Evolutionary conservation across 139 green algal species (phyloP).

Genomic region (Auxenochlorella protothecoides): DNA sequence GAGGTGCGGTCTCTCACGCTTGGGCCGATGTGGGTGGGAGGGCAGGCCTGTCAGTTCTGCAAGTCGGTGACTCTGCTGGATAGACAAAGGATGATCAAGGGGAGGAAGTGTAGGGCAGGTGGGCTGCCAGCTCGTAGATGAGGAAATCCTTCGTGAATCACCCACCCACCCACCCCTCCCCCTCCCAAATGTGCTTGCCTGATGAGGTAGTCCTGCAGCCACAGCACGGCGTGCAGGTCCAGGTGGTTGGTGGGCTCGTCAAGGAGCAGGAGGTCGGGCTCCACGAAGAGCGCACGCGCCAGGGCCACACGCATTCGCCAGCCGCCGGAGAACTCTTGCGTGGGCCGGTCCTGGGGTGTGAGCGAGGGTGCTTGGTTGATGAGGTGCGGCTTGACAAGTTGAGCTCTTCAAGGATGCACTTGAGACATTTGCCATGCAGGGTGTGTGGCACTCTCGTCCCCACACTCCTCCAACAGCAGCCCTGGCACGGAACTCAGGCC

Average conservation of each 20-base stretch:
- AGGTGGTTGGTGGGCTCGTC: conserved; percentile 82
- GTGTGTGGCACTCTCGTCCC: too few relatives aligned
- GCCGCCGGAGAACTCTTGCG: conserved; percentile 61
- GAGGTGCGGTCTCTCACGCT: too few relatives aligned
- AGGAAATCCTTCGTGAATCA: background rate
- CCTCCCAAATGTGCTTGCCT: background rate
- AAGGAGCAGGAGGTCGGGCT: conserved; percentile 79
- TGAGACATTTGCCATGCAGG: too few relatives aligned
- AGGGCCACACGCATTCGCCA: conserved; percentile 79
- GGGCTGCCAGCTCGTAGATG: conserved; percentile 59
- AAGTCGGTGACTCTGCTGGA: conserved; percentile 75
- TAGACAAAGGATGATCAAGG: conserved; percentile 63
- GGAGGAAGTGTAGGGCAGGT: conserved; percentile 70
- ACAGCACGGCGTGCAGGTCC: conserved; percentile 69
- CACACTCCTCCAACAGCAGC: too few relatives aligned
- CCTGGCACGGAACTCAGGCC: too few relatives aligned
- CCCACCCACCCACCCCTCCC: background rate
- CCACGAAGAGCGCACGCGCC: conserved; percentile 63
- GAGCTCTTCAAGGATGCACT: too few relatives aligned
- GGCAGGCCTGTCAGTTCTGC: conserved; percentile 40
- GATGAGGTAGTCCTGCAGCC: conserved; percentile 58
- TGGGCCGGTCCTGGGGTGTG: conserved; percentile 35
- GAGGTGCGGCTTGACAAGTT: too few relatives aligned
- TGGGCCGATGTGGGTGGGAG: background rate
- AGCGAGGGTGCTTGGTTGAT: background rate